Base-by-base conservation (phyloP, 2,329 filamentous ascomycete species). In the Coniochaeta sp. region DNA sequence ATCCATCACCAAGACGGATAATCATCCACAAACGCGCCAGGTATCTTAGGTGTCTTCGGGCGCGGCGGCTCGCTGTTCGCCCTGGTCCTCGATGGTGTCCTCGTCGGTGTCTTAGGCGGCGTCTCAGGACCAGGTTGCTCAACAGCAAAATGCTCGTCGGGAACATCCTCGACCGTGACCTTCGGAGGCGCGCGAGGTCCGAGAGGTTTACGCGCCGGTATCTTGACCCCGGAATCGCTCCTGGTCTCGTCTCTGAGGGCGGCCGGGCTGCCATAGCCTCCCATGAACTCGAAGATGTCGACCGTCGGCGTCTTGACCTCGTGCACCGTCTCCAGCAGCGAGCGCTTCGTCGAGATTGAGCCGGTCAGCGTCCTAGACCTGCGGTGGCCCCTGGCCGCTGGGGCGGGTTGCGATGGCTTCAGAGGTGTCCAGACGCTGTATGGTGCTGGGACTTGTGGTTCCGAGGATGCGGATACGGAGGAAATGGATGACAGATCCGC, bases 281-380 rank as follows among this genome's bases (percentile, higher is more conserved):
- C 38, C 38, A 42, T 42, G 38, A 42, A 42, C 38, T 42, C 38
- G 38, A 42, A 42, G 18, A 42, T 42, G 22, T 42, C 38, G 9
- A 24, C 38, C 20, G 38, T 42, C 5, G 45, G 45, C 26, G 45
- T 48, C 7, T 12, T 30, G 12, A 48, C 28, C 28, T 48, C 45
- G n/a, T 9, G 28, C 18, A 48, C 45, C 26, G 45, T 48, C 3
- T 24, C 13, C 28, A 48, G 45, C 24, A 48, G 20, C 26, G 45
- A 31, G 16, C 16, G 45, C 28, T 31, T 48, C 16, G 24, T 48
- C 26, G 45, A 30, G 28, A 13, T 48, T 26, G 45, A 30, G n/a
- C n/a, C n/a, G 3, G 45, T 48, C 38, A 42, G 38, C n/a, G 38
- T 42, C 20, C 38, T 42, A n/a, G 38, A 14, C 38, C 38, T 9